phyloP scores from a whole-genome alignment of 2,329 filamentous ascomycete species.

The Pseudonectria buxi region DNA sequence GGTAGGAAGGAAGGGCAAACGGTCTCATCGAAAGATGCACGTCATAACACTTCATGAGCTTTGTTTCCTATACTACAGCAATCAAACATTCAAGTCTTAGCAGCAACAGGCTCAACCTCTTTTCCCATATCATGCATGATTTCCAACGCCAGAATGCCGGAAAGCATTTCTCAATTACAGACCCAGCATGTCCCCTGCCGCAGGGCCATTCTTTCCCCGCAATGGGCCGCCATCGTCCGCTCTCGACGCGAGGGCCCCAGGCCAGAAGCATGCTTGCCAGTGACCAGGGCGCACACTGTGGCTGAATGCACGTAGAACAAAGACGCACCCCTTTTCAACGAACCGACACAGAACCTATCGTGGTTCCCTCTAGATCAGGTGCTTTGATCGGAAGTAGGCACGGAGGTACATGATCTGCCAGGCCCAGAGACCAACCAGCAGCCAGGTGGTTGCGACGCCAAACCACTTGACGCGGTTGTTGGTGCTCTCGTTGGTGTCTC shows the following conservation, averaged over 20 bases:
- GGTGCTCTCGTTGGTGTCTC: constrained; percentile 99
- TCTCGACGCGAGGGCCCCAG: constrained; percentile 1
- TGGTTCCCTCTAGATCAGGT: constrained; percentile 28
- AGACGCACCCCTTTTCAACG: not conserved
- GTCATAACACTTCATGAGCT: constrained; percentile 22
- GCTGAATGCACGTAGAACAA: not conserved
- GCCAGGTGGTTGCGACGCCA: constrained; percentile 84
- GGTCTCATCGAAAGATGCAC: too few relatives aligned
- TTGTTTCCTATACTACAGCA: constrained; percentile 20
- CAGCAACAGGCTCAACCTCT: constrained; percentile 8
- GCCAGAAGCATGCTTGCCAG: too few relatives aligned
- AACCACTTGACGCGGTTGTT: constrained; percentile 99
- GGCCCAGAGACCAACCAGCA: constrained; percentile 79
- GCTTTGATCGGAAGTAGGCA: constrained; percentile 77
- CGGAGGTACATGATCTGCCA: constrained; percentile 98
- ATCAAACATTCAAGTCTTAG: constrained; percentile 9
- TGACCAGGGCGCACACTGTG: too few relatives aligned
- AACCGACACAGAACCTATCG: not conserved
- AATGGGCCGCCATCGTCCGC: constrained; percentile 4
- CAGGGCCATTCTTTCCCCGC: constrained; percentile 2
- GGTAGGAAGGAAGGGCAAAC: too few relatives aligned
- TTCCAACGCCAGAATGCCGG: constrained; percentile 21
- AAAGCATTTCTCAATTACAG: constrained; percentile 15
- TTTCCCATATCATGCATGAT: constrained; percentile 17
- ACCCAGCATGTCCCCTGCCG: constrained; percentile 4